Percentiles rank a stretch among this genome's conserved stretches.
Conservation (phyloP, 192 early-diverging fungal genomes). For the Mortierella hygrophila region DNA sequence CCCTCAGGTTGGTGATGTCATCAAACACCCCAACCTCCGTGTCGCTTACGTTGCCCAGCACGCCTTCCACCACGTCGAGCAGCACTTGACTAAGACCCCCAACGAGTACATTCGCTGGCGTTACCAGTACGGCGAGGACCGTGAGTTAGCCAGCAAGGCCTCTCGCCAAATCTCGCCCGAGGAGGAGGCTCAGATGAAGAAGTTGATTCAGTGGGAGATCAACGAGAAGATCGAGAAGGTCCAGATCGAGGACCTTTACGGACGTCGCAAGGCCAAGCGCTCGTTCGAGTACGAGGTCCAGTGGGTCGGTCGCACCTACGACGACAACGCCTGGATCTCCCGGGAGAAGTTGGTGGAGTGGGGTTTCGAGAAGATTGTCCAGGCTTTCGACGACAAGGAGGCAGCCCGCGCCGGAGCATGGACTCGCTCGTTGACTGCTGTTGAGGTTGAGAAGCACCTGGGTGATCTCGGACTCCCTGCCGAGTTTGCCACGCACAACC, state of each 20-base stretch:
- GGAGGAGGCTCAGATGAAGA: slow-evolving; percentile 63
- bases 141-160: slow-evolving; percentile 82
- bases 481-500: slow-evolving; percentile 81
- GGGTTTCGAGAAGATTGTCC: slow-evolving; percentile 83
- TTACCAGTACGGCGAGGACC: slow-evolving; percentile 80
- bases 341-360: slow-evolving; percentile 77
- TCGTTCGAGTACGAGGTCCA: slow-evolving; percentile 77
- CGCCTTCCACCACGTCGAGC: slow-evolving; percentile 88
- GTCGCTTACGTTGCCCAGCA: slow-evolving; percentile 89
- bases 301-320: slow-evolving; percentile 79
- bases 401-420: slow-evolving; percentile 79
- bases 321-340: slow-evolving; percentile 79
- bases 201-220: slow-evolving; percentile 53
- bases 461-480: slow-evolving; percentile 81
- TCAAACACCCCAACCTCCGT: slow-evolving; percentile 87
- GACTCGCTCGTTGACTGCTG: slow-evolving; percentile 77
- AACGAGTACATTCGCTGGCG: slow-evolving; percentile 82
- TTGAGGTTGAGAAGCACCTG: slow-evolving; percentile 79
- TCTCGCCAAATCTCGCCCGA: slow-evolving; percentile 75
- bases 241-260: slow-evolving; percentile 66
- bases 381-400: slow-evolving; percentile 62
- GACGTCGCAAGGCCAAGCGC: slow-evolving; percentile 79
- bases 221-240: slow-evolving; percentile 58
- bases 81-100: slow-evolving; percentile 73
- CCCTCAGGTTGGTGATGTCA: slow-evolving; percentile 77